Base-by-base conservation (phyloP, 768 basidiomycete genomes). In the Panaeolus papilionaceus region DNA sequence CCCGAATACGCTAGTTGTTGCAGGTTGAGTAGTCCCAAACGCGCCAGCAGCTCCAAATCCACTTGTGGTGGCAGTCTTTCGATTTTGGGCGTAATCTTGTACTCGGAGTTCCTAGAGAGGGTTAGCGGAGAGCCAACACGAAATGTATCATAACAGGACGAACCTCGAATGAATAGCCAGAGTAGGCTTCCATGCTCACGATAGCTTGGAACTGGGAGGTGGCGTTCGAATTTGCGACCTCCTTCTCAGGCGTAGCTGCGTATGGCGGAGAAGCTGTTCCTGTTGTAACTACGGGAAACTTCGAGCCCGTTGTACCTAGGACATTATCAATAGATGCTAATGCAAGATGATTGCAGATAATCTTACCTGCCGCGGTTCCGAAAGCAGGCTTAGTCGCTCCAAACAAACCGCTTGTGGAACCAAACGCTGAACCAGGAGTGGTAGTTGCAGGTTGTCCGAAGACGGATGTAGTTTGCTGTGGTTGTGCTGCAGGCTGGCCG, bases 171-270 rank as follows among this genome's bases (percentile, higher is more conserved):
- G 94, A 96, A 68, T 86, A 89, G 47, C 91, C 90, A 67, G 85
- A 79, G 75, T 95, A 97, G 18, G 85, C 84, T 16, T 92, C 92
- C 85, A 92, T 93, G 69, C 90, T 90, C 18, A 90, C 86, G 64
- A 95, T 94, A 42, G 89, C 86, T 77, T 96, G 94, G 77, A 92
- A 97, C 68, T 92, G 90, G 47, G 91, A 81, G 4, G 81, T 86
- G 12, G 14, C 14, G 16, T 58, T 58, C 33, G 54, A 58, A 58
- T 79, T 67, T 62, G 63, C 81, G 18, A 80, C 70, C 66, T 96
- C 94, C 71, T 93, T 93, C 74, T 96, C 94, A 40, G 64, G 75
- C 68, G 82, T 88, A 5, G 82, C 78, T 51, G 77, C 75, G 74
- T 90, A 96, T 2, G 86, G 77, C 3, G 93, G 90, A 69, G 88